Conservation (phyloP, 2,329 filamentous ascomycete genomes). For the Botrytis medusae region DNA sequence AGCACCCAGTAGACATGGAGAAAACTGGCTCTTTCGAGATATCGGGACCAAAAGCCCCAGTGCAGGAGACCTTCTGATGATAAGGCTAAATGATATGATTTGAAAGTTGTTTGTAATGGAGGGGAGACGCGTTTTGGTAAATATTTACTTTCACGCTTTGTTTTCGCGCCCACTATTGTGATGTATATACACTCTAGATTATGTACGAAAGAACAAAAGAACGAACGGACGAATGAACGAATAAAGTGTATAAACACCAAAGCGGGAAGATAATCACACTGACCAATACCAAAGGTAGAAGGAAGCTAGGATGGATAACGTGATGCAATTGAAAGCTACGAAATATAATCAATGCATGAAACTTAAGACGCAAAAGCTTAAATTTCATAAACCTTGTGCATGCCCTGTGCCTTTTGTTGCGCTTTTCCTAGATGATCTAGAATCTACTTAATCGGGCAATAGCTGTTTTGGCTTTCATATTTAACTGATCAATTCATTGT, state of each 20-base stretch:
- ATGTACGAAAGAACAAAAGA: not conserved
- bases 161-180: constrained; percentile 8
- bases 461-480: not conserved
- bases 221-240: not conserved
- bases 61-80: not conserved
- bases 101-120: not conserved
- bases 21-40: not conserved
- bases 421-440: not conserved
- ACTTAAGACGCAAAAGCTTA: constrained; percentile 16
- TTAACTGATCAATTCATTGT: not conserved
- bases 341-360: constrained; percentile 8
- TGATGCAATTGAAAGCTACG: constrained; percentile 11
- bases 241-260: not conserved
- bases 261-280: constrained; percentile 2
- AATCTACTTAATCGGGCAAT: constrained; percentile 6
- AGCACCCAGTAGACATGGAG: not conserved
- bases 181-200: not conserved
- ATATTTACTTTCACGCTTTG: constrained; percentile 18
- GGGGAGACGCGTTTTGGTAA: constrained; percentile 21
- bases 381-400: constrained; percentile 14
- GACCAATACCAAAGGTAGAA: not conserved
- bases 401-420: not conserved
- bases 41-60: not conserved
- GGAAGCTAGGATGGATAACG: constrained; percentile 1
- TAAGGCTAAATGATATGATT: not conserved